Evolutionary conservation across 257 asterid species (phyloP), one percentile per base, ranked within the genome.

Genomic region (Scutellaria minor): DNA sequence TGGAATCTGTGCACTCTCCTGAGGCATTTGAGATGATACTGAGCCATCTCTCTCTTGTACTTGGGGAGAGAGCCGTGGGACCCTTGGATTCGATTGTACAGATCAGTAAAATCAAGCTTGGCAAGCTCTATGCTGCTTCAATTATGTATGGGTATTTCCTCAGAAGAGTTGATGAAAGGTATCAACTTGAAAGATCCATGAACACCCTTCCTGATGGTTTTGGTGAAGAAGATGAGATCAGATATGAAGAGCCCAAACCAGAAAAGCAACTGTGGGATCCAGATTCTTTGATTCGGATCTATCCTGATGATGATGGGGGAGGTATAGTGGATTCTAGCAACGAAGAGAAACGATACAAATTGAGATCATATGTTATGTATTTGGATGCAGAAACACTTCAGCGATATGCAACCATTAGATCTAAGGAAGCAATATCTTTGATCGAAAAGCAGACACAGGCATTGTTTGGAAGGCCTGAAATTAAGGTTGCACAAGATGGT

Each of bases 71-170:
- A 45, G 85, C 50, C 10, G 84, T 88, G 40, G 95, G 88, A 6
- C 96, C 97, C 62, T 71, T 85, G 7, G 91, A 93, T 48, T 82
- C 88, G 27, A 70, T 85, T 52, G 76, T 87, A 56, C 91, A 93
- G 86, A 88, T 93, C 48, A 89, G 90, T 71, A 90, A 93, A 83
- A 78, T 93, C 57, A 93, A 93, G 83, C 97, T 93, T 35, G 97
- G 98, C 48, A 93, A 93, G 85, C 96, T 93, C 56, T 93, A 93
- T 64, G 98, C 98, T 45, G 96, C 98, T 69, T 93, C 98, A 51
- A 79, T 90, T 42, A 93, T 93, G 98, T 93, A 93, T 24, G 97
- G 97, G 6, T 93, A 93, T 78, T 93, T 93, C 78, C 97, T 93
- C 59, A 82, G 88, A 74, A 80, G 98, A 82, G 98, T 93, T n/a